Base-by-base conservation (phyloP, 1,139 yeast species). In the Yamadazyma jaroonii region DNA sequence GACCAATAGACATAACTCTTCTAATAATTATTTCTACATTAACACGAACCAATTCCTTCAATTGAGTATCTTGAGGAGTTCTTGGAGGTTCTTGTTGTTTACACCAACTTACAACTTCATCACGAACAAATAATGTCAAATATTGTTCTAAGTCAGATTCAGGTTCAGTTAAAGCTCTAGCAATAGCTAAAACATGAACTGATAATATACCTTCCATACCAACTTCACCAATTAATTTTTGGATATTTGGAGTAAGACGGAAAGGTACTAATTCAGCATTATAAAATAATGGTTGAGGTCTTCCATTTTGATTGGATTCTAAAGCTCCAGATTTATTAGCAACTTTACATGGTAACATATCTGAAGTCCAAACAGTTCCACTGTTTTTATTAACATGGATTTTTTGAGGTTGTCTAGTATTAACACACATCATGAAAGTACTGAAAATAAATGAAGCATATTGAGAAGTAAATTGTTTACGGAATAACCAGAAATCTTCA, bases 201-300 rank as follows among this genome's bases (percentile, higher is more conserved):
- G 97, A 82, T 48, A 89, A 79, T 14, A 94, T 74, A 39, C 98
- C 98, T 61, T 94, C 98, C 53, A 89, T 66, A 4, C 92, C 86
- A 20, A 92, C 81, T 45, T 90, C 96, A 25, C 98, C 98, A 69
- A 94, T 88, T 53, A 92, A 73, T 48, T 85, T 83, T 60, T 92
- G 98, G 40, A 94, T 78, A 56, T 94, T 94, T 29, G 98, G 98
- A 5, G 99, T 92, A 55, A 94, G 74, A 55, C 99, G 76, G 75
- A 94, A 92, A 29, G 98, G 97, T 36, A 92, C 97, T 49, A 89
- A 79, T 57, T 94, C 99, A n/a, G 90, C 81, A 52, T 89, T 88
- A 56, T 85, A 86, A 70, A 92, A 89, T 27, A 92, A 74, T 23
- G 99, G 98, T 0, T 95, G 84, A 6, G 82, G 79, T 43, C 82